Base-by-base conservation (phyloP, 495 filamentous ascomycete species). In the Penicillium simplicissimum region DNA sequence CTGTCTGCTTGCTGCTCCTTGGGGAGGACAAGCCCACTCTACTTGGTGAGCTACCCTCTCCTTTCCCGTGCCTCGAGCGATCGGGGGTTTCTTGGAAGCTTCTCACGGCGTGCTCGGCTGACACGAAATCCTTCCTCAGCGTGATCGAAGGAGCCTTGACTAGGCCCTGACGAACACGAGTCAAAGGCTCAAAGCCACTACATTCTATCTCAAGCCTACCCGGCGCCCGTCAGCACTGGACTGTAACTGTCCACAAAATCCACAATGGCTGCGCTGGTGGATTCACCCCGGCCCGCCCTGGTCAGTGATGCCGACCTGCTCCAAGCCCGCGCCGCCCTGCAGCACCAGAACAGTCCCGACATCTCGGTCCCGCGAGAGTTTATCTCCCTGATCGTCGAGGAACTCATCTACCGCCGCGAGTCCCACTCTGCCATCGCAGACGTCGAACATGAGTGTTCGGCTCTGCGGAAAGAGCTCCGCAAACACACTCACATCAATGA, bases 401-500 rank as follows among this genome's bases (percentile, higher is more conserved):
- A 76, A 28, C 68, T 82, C 55, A 76, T 76, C 58, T 71, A 78
- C 55, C 66, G 70, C 43, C 68, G 70, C 33, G 70, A 70, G 33
- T 58, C 58, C 0, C 63, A 72, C 42, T 65, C 63, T 23, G 58
- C 63, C 8, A 62, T 65, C 37, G 66, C 63, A 4, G 58, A 69
- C 21, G 74, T 84, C 67, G 77, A 84, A 64, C 71, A 76, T 36
- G 77, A 86, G 64, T 82, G 87, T 54, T 76, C 76, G 15, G 71
- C 74, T 13, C 79, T 96, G 11, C 91, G 93, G 67, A 82, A 92
- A 17, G 93, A 97, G 73, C 81, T 97, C 25, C 87, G 85, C 74
- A 97, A 96, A 73, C 89, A 93, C 67, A 90, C 92, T 57, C 91
- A 96, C 75, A 92, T 93, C 61, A 97, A 97, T 70, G 88, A 93